Conservation (phyloP, 352 stramenopile species). For the Phytophthora litchii region DNA sequence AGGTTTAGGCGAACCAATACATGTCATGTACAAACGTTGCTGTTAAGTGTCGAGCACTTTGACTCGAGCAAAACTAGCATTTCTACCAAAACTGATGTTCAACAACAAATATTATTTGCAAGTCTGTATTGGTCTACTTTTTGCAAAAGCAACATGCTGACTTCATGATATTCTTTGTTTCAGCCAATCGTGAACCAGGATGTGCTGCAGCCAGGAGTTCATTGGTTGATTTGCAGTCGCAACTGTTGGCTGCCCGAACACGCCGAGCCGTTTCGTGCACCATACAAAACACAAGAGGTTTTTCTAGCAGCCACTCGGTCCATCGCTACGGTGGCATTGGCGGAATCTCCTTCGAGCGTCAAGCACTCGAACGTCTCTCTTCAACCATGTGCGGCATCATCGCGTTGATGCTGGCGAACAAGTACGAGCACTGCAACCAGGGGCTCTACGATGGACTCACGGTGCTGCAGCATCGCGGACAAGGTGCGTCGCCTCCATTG, state of each 20-base stretch:
- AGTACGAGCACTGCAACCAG: conserved; percentile 94
- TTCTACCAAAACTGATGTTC: too few relatives aligned
- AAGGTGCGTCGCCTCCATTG: conserved; percentile 46
- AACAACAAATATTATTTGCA: too few relatives aligned
- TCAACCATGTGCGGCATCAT: conserved; percentile 98
- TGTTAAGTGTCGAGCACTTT: too few relatives aligned
- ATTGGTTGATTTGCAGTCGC: conserved; percentile 17
- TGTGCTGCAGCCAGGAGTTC: not conserved
- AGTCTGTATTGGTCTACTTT: too few relatives aligned
- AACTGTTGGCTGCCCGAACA: conserved; percentile 21
- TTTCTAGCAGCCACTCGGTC: conserved; percentile 32
- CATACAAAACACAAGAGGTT: conserved; percentile 31
- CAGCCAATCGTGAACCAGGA: conserved; percentile 1
- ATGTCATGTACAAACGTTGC: too few relatives aligned
- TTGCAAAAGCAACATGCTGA: too few relatives aligned
- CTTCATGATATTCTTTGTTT: conserved; percentile 14
- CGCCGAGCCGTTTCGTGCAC: conserved; percentile 11
- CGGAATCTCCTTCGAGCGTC: conserved; percentile 19
- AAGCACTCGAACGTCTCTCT: conserved; percentile 8
- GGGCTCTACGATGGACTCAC: conserved; percentile 97
- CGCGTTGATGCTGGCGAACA: conserved; percentile 95
- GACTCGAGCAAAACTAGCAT: too few relatives aligned
- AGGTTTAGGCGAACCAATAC: not conserved
- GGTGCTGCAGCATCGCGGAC: conserved; percentile 97
- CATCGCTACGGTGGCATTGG: conserved; percentile 17